These are phyloP conservation scores for Alternaria dauci DNA, from an alignment of 2,329 filamentous ascomycete species.

Conservation along the genomic window DNA sequence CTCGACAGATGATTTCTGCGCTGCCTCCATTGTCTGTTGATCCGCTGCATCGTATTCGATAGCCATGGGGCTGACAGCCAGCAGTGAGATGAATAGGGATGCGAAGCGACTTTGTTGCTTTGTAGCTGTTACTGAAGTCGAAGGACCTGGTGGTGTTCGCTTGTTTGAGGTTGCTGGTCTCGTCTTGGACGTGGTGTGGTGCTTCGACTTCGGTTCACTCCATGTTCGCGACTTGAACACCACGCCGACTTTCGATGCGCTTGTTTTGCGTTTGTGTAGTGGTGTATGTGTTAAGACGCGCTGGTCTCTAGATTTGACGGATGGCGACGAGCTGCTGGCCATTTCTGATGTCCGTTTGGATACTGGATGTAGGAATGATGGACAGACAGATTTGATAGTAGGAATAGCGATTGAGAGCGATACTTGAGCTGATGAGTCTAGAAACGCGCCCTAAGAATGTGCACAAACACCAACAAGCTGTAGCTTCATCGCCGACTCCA, in stretches of 20 bases:
- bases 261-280: not conserved
- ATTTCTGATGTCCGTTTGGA: not conserved
- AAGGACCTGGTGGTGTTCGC: not conserved
- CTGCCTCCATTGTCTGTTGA: constrained; percentile 27
- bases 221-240: constrained; percentile 13
- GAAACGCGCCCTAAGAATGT: not conserved
- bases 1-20: constrained; percentile 14
- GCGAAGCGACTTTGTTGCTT: constrained; percentile 26
- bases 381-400: not conserved
- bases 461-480: not conserved
- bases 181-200: not conserved
- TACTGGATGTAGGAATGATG: not conserved
- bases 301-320: not conserved
- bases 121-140: constrained; percentile 12
- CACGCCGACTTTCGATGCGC: constrained; percentile 5
- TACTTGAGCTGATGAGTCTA: not conserved
- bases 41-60: constrained; percentile 23
- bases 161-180: not conserved
- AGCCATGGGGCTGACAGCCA: constrained; percentile 26
- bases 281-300: not conserved
- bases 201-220: not conserved
- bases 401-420: not conserved
- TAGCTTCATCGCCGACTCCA: not conserved
- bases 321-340: not conserved
- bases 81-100: constrained; percentile 28